Conservation (phyloP, 768 basidiomycete species). For the Mycena venus region DNA sequence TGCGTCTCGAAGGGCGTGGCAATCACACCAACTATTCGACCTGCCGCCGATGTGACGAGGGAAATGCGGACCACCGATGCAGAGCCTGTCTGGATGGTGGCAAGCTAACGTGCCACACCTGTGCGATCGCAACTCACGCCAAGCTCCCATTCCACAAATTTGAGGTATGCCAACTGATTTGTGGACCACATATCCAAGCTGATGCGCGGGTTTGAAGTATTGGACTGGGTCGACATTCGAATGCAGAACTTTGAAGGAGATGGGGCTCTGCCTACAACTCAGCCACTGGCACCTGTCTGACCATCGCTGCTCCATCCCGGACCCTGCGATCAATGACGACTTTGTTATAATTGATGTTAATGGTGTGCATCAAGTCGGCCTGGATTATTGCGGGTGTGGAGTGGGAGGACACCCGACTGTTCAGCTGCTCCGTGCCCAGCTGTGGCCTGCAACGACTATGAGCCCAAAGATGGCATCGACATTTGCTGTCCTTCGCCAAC, state of each 20-base stretch:
- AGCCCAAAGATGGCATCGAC: conserved; percentile 23
- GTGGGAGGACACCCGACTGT: background rate
- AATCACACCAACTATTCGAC: background rate
- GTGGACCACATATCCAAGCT: background rate
- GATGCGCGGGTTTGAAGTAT: background rate
- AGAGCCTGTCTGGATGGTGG: conserved; percentile 17
- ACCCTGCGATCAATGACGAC: background rate
- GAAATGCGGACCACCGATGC: conserved; percentile 3
- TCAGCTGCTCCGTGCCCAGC: conserved; percentile 26
- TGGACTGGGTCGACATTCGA: conserved; percentile 24
- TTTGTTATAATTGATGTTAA: conserved; percentile 23
- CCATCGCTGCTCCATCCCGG: background rate
- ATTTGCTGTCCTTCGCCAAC: conserved; percentile 18
- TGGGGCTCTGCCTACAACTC: conserved; percentile 30
- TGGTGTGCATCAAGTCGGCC: conserved; percentile 18
- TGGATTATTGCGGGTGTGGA: conserved; percentile 31
- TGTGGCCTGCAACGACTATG: conserved; percentile 24
- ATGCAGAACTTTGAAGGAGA: background rate
- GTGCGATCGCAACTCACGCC: conserved; percentile 1
- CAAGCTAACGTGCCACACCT: background rate
- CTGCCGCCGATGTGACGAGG: background rate
- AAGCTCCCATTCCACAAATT: conserved; percentile 23
- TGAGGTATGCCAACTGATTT: conserved; percentile 16
- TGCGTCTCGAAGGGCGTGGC: conserved; percentile 23
- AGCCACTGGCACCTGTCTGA: conserved; percentile 15